A percentile compares a stretch with the other conserved stretches of the same genome.
phyloP scores from a whole-genome alignment of 208 protist species.

The Leishmania tropica region DNA sequence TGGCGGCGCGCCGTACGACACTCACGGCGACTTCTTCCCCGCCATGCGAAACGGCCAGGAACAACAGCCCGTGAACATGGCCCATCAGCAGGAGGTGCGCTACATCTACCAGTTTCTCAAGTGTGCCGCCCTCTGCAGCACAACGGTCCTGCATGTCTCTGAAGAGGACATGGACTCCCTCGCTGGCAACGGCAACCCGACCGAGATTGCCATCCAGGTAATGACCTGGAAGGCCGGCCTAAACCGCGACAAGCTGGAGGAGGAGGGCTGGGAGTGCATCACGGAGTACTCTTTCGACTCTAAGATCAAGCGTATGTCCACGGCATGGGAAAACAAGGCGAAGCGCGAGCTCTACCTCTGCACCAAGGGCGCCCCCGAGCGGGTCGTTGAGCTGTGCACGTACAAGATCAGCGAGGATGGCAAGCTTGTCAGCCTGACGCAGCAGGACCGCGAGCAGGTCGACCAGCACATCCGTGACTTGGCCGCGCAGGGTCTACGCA shows the following conservation, averaged over 20 bases:
- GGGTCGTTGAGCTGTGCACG: conserved; percentile 77
- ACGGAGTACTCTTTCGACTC: conserved; percentile 91
- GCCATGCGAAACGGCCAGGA: conserved; percentile 37
- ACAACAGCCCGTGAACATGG: conserved; percentile 47
- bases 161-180: conserved; percentile 69
- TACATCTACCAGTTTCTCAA: conserved; percentile 79
- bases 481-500: conserved; percentile 64
- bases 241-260: conserved; percentile 62
- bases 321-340: conserved; percentile 67
- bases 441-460: conserved; percentile 40
- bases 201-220: conserved; percentile 89
- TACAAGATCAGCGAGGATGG: conserved; percentile 48
- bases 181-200: conserved; percentile 82
- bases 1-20: conserved; percentile 76
- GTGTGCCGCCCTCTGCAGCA: conserved; percentile 81
- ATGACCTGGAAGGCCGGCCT: conserved; percentile 88
- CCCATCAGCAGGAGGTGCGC: conserved; percentile 36
- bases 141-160: conserved; percentile 60
- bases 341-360: conserved; percentile 71
- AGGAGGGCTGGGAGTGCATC: conserved; percentile 79
- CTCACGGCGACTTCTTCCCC: conserved; percentile 64
- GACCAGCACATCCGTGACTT: conserved; percentile 63
- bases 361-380: conserved; percentile 90
- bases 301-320: conserved; percentile 89
- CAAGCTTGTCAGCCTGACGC: conserved; percentile 38